These are phyloP conservation scores for Lachnellula suecica DNA, from an alignment of 2,329 filamentous ascomycete species.

Conservation along the genomic window DNA sequence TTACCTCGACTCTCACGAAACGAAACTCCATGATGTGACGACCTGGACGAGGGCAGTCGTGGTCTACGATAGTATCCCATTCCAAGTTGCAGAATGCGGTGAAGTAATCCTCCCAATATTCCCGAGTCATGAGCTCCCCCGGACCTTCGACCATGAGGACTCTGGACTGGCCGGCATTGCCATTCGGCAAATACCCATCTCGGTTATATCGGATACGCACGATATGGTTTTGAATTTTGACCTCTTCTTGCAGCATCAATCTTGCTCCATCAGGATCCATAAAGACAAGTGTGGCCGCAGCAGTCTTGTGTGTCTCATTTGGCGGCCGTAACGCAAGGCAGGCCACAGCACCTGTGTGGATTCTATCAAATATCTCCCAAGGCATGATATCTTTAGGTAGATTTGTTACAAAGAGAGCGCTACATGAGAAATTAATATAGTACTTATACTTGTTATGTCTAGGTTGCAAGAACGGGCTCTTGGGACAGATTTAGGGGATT, in stretches of 20 bases:
- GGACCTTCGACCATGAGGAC: slow-evolving; percentile 2
- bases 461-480: too few relatives aligned
- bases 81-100: background rate
- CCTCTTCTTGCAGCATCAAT: background rate
- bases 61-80: background rate
- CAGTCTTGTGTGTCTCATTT: background rate
- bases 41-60: background rate
- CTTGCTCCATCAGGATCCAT: background rate
- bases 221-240: background rate
- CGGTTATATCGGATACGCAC: background rate
- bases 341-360: background rate
- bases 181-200: background rate
- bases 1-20: slow-evolving; percentile 5
- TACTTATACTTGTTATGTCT: too few relatives aligned
- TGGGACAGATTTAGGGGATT: too few relatives aligned
- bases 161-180: background rate
- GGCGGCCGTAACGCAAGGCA: background rate
- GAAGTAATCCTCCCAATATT: slow-evolving; percentile 1
- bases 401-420: background rate
- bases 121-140: background rate
- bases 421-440: too few relatives aligned
- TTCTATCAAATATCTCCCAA: slow-evolving; percentile 1
- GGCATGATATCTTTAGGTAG: background rate
- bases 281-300: background rate
- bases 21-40: slow-evolving; percentile 5